These are phyloP conservation scores for Hondaea fermentalgiana DNA, from an alignment of 108 stramenopile species.

Conservation along the genomic window DNA sequence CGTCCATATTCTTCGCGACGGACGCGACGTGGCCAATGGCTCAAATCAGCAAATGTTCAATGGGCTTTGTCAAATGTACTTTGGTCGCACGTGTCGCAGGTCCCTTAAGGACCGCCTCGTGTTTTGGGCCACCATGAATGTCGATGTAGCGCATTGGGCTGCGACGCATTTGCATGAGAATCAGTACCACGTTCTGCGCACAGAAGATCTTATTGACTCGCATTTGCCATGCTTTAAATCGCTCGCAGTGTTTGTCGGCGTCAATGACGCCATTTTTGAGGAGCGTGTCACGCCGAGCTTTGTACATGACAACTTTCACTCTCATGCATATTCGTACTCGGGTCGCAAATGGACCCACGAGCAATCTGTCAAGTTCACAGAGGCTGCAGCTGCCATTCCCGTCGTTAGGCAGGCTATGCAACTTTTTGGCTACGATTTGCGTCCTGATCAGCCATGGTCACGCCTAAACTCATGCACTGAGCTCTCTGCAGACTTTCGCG, in stretches of 20 bases:
- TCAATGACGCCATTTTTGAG: not conserved
- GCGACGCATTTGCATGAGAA: not conserved
- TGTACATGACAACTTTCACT: not conserved
- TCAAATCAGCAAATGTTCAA: not conserved
- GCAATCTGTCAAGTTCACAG: not conserved
- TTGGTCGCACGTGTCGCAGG: not conserved
- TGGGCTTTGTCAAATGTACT: not conserved
- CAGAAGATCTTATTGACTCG: not conserved
- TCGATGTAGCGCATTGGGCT: not conserved
- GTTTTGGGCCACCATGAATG: constrained; percentile 2
- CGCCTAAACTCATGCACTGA: not conserved
- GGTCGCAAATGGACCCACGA: not conserved
- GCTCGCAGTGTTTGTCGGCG: not conserved
- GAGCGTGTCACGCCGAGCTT: not conserved
- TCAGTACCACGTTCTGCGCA: not conserved
- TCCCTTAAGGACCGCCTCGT: not conserved
- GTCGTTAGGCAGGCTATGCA: not conserved
- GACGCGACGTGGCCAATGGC: not conserved
- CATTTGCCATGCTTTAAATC: not conserved
- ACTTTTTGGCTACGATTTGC: not conserved
- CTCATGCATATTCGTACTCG: not conserved
- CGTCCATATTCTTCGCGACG: not conserved
- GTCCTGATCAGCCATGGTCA: not conserved
- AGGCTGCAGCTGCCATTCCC: not conserved
- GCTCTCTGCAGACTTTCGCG: not conserved